Percentiles rank a stretch among this genome's conserved stretches.
Conservation (phyloP, 371 early-diverging fungal genomes). For the Lichtheimia hyalospora region DNA sequence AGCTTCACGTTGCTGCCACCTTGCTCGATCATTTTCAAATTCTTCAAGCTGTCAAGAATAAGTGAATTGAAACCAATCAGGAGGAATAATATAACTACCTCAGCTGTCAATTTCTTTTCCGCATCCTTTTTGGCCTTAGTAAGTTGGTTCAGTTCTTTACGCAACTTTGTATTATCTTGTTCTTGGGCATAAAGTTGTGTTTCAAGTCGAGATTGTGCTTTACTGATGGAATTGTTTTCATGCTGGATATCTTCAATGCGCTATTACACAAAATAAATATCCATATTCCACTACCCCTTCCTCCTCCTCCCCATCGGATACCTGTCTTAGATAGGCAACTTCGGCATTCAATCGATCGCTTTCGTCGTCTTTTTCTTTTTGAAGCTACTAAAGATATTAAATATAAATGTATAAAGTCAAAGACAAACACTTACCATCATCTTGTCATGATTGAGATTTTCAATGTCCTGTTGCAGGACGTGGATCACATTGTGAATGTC, state of each 20-base stretch:
- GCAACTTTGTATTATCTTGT: conserved; percentile 32
- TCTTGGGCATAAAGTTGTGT: conserved; percentile 49
- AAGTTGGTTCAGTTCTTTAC: conserved; percentile 40
- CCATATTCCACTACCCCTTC: too few relatives aligned
- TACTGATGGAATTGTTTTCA: conserved; percentile 40
- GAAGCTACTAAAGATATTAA: neutral
- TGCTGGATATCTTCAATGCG: conserved; percentile 40
- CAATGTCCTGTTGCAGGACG: conserved; percentile 26
- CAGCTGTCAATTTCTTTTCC: conserved; percentile 37
- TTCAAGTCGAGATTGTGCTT: conserved; percentile 47
- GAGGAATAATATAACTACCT: conserved; percentile 19
- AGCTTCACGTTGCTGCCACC: conserved; percentile 50
- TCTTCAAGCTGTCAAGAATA: conserved; percentile 29
- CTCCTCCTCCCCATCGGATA: neutral
- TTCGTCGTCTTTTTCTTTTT: neutral
- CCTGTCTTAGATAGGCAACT: conserved; percentile 2
- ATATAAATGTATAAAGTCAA: neutral
- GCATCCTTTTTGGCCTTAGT: conserved; percentile 40
- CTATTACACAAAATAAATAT: conserved; percentile 18
- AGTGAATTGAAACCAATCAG: neutral
- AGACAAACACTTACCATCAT: conserved; percentile 18
- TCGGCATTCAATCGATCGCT: conserved; percentile 1
- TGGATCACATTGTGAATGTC: conserved; percentile 26
- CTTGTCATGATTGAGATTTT: conserved; percentile 27
- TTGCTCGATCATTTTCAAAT: conserved; percentile 42